These are phyloP conservation scores for Rhipidocladum racemiflorum DNA, from an alignment of 176 grass and related monocot genomes.

Conservation along the genomic window DNA sequence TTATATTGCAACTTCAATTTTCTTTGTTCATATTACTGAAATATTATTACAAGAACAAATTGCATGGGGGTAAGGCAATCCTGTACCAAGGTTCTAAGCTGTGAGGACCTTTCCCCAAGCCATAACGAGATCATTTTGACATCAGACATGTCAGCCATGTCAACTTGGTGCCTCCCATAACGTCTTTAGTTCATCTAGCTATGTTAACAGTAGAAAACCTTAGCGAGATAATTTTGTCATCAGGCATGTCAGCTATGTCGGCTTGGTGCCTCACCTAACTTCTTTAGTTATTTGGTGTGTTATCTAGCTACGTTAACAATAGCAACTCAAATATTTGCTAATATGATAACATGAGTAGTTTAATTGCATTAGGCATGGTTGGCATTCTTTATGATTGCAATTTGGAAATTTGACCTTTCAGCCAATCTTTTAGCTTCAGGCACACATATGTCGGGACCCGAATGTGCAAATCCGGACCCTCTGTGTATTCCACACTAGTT, in stretches of 20 bases:
- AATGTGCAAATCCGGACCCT: no score
- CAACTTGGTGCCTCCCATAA: neutral
- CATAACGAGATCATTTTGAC: neutral
- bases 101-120: neutral
- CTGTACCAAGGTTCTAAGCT: neutral
- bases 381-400: neutral
- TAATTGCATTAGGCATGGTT: neutral
- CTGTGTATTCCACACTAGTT: no score
- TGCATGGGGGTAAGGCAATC: neutral
- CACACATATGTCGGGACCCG: neutral
- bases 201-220: neutral
- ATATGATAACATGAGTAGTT: neutral
- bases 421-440: neutral
- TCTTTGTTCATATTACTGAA: neutral
- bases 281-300: neutral
- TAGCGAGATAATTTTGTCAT: neutral
- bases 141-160: neutral
- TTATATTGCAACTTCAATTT: neutral
- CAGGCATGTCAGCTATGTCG: neutral
- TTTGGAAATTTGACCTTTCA: neutral
- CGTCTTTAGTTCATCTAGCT: neutral
- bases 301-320: neutral
- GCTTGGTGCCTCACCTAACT: neutral
- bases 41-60: neutral
- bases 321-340: neutral